Evolutionary conservation across 1,284 basidiomycete genomes (phyloP).

Genomic region (Coriolopsis trogii): DNA sequence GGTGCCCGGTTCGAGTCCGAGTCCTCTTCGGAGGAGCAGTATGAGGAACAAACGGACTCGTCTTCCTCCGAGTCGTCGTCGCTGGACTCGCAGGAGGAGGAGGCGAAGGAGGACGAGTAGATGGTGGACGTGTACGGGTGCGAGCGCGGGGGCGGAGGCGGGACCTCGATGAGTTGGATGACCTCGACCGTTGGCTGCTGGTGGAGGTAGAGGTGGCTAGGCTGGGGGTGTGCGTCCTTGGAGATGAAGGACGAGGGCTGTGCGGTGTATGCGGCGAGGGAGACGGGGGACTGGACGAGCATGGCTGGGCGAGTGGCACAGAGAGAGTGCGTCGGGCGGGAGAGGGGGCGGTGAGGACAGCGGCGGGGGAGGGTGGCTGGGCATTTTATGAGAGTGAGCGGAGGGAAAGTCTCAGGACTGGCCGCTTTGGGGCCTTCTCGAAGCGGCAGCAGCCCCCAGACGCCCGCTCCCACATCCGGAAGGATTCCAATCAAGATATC

Average conservation of each 20-base stretch:
- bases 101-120: conserved; percentile 39
- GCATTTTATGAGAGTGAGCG: conserved; percentile 26
- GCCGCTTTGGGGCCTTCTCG: conserved; percentile 16
- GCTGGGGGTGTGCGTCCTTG: conserved; percentile 36
- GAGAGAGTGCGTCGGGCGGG: conserved; percentile 25
- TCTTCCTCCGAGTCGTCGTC: conserved; percentile 43
- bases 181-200: conserved; percentile 61
- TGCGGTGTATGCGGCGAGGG: conserved; percentile 34
- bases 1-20: conserved; percentile 31
- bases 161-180: conserved; percentile 73
- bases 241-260: conserved; percentile 37
- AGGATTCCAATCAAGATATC: conserved; percentile 30
- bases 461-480: no score
- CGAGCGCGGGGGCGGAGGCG: conserved; percentile 55
- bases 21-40: conserved; percentile 63
- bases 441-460: conserved; percentile 25
- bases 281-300: conserved; percentile 27
- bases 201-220: conserved; percentile 49
- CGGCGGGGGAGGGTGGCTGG: conserved; percentile 10
- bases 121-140: conserved; percentile 39
- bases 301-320: conserved; percentile 16
- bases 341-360: conserved; percentile 12
- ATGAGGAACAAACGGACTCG: conserved; percentile 54
- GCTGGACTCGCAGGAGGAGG: conserved; percentile 41
- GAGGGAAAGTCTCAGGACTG: conserved; percentile 27